Percentiles rank a stretch among this genome's conserved stretches.
Conservation (phyloP, 179 eudicot genomes). For the Corrigiola litoralis region DNA sequence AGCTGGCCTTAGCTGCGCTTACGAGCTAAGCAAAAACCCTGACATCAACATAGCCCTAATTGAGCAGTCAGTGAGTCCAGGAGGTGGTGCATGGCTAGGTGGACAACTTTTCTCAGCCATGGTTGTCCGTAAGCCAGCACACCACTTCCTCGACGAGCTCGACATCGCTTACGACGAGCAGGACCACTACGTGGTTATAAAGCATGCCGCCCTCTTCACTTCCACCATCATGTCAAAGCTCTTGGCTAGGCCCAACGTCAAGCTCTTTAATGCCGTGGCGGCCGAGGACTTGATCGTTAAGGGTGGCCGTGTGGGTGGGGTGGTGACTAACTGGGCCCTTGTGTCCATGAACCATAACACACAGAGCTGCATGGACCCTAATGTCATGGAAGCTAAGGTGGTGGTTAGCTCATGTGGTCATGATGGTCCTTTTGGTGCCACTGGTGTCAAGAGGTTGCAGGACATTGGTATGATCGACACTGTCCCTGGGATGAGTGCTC, state of each 20-base stretch:
- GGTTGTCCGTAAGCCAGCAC: conserved; percentile 93
- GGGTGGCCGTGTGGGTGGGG: conserved; percentile 60
- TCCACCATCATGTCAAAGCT: conserved; percentile 84
- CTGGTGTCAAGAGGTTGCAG: conserved; percentile 82
- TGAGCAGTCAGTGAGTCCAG: conserved; percentile 92
- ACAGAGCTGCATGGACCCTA: conserved; percentile 95
- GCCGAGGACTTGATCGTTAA: conserved; percentile 88
- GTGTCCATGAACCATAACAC: conserved; percentile 94
- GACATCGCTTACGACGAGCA: conserved; percentile 64
- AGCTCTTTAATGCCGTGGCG: conserved; percentile 85
- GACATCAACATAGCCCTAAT: conserved; percentile 62
- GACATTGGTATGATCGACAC: conserved; percentile 70
- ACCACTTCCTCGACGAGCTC: conserved; percentile 69
- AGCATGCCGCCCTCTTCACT: conserved; percentile 87
- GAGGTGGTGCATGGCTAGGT: conserved; percentile 96
- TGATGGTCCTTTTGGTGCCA: conserved; percentile 93
- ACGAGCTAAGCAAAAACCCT: conserved; percentile 83
- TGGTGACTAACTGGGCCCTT: conserved; percentile 91
- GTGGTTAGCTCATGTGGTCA: conserved; percentile 96
- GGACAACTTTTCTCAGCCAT: conserved; percentile 93
- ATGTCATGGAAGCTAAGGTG: conserved; percentile 86
- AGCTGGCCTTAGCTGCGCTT: conserved; percentile 85
- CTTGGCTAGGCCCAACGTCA: conserved; percentile 77
- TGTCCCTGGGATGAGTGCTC: conserved; percentile 89
- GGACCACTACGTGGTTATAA: conserved; percentile 80